phyloP scores from a whole-genome alignment of 495 filamentous ascomycete species.

The Aspergillus indologenus region DNA sequence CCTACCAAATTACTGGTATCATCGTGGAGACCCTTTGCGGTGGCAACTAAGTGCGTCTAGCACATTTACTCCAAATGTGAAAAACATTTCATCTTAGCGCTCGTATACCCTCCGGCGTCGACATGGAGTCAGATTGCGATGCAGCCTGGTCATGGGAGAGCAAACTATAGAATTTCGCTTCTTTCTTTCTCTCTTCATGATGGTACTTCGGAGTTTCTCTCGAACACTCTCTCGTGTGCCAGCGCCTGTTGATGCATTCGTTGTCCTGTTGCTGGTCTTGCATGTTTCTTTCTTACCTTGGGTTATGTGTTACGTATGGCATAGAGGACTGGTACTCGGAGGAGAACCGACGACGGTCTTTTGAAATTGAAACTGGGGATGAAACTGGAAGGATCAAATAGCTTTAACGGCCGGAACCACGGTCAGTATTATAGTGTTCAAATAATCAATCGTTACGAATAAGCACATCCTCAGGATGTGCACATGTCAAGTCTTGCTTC shows the following conservation, averaged over 20 bases:
- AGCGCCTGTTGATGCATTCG: constrained; percentile 27
- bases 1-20: constrained; percentile 94
- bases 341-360: constrained; percentile 20
- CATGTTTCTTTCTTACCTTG: constrained; percentile 22
- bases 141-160: constrained; percentile 41
- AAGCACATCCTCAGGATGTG: not conserved
- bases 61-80: constrained; percentile 21
- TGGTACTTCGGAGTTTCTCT: constrained; percentile 19
- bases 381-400: constrained; percentile 6
- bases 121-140: constrained; percentile 41
- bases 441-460: not conserved
- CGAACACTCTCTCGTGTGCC: constrained; percentile 14
- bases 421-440: not conserved
- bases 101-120: constrained; percentile 50
- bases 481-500: too few relatives aligned
- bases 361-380: constrained; percentile 8
- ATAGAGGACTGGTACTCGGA: constrained; percentile 23
- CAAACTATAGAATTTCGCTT: constrained; percentile 33
- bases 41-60: constrained; percentile 36
- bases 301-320: constrained; percentile 34
- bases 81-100: constrained; percentile 44
- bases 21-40: constrained; percentile 72
- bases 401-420: not conserved
- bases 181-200: constrained; percentile 19
- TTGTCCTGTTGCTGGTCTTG: constrained; percentile 23